Evolutionary conservation across 1,284 basidiomycete genomes (phyloP).

Genomic region (Apiotrichum mycotoxinovorans): DNA sequence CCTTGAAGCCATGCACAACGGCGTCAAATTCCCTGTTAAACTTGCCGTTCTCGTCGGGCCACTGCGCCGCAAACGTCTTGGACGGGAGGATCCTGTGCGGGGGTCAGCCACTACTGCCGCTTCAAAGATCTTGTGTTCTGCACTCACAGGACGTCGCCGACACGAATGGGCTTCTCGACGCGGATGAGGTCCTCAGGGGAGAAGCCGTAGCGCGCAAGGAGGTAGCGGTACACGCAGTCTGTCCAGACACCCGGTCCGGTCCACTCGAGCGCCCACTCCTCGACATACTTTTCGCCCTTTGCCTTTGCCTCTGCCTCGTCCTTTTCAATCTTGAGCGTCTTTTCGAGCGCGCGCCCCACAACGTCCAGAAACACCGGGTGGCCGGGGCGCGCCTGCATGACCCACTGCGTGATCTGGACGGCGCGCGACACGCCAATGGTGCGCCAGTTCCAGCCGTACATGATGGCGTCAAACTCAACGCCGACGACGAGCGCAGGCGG

Average conservation of each 20-base stretch:
- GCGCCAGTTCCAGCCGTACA: slow-evolving; percentile 39
- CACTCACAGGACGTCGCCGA: slow-evolving; percentile 42
- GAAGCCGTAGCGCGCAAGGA: slow-evolving; percentile 42
- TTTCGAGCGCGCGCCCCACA: slow-evolving; percentile 28
- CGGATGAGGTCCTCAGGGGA: slow-evolving; percentile 42
- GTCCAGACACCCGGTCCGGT: slow-evolving; percentile 45
- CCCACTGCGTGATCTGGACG: slow-evolving; percentile 52
- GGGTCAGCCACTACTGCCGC: slow-evolving; percentile 3
- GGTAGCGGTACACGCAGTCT: slow-evolving; percentile 42
- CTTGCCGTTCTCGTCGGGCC: slow-evolving; percentile 18
- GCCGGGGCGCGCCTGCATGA: slow-evolving; percentile 43
- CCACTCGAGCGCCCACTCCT: slow-evolving; percentile 30
- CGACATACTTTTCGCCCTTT: slow-evolving; percentile 16
- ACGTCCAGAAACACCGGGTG: slow-evolving; percentile 43
- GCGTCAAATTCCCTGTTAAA: slow-evolving; percentile 33
- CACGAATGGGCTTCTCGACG: slow-evolving; percentile 37
- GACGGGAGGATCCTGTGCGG: slow-evolving; percentile 30
- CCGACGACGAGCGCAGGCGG: slow-evolving; percentile 47
- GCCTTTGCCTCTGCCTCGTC: slow-evolving; percentile 18
- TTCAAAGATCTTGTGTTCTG: neutral
- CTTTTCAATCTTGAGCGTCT: slow-evolving; percentile 27
- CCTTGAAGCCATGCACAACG: slow-evolving; percentile 35
- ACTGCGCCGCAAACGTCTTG: slow-evolving; percentile 33
- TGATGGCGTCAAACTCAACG: slow-evolving; percentile 38
- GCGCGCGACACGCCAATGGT: slow-evolving; percentile 32